These are phyloP conservation scores for Phytopythium kandeliae DNA, from an alignment of 352 stramenopile species.

Conservation along the genomic window DNA sequence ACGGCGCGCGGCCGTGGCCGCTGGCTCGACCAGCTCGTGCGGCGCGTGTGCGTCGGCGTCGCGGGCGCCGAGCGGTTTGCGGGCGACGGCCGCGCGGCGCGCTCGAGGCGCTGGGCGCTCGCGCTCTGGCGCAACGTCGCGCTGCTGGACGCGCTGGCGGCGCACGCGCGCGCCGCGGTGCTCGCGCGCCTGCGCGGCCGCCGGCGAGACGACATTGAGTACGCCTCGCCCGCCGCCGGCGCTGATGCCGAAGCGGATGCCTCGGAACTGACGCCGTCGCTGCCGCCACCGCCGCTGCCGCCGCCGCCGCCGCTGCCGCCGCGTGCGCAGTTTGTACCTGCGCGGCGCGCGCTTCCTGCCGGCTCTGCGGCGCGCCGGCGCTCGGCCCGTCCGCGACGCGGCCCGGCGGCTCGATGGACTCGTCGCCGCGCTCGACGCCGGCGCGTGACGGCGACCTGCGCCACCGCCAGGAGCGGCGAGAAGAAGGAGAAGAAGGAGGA, in stretches of 20 bases:
- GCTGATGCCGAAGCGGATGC: too few relatives aligned
- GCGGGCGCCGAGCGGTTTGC: conserved; percentile 1
- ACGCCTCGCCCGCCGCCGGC: too few relatives aligned
- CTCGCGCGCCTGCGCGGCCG: conserved; percentile 18
- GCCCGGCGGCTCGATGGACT: conserved; percentile 24
- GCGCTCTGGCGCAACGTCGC: conserved; percentile 42
- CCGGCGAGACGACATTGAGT: conserved; percentile 50
- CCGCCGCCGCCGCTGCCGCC: neutral
- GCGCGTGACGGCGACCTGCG: neutral
- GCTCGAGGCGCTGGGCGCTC: conserved; percentile 23
- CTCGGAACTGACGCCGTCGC: too few relatives aligned
- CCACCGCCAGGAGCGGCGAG: too few relatives aligned
- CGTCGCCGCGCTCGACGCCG: conserved; percentile 15
- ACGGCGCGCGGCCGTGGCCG: conserved; percentile 9
- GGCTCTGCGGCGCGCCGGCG: conserved; percentile 12
- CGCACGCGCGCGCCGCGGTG: conserved; percentile 14
- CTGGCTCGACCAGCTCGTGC: conserved; percentile 41
- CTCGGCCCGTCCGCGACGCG: conserved; percentile 25
- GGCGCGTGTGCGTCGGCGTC: conserved; percentile 31
- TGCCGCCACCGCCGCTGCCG: neutral
- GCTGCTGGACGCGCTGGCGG: conserved; percentile 32
- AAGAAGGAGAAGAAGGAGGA: too few relatives aligned
- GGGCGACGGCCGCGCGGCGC: too few relatives aligned
- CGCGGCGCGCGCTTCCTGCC: conserved; percentile 22
- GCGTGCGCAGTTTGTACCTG: conserved; percentile 37